Conservation (phyloP, 2,329 filamentous ascomycete genomes). For the Epichloe sp. region DNA sequence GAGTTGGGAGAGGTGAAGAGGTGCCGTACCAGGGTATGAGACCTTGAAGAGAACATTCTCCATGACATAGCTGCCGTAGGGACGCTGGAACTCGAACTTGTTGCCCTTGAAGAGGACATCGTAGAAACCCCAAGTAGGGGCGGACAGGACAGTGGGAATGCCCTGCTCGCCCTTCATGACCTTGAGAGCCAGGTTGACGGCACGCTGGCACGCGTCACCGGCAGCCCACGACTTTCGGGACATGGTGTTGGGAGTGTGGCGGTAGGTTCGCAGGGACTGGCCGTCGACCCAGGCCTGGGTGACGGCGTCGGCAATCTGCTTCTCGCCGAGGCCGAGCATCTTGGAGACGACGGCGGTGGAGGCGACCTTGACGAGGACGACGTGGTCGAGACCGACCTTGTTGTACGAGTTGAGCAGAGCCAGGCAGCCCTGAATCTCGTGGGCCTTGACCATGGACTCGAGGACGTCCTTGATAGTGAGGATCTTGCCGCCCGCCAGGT, state of each 20-base stretch:
- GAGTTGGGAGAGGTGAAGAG: neutral
- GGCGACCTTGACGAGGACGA: conserved; percentile 95
- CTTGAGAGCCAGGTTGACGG: conserved; percentile 82
- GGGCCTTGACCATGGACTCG: conserved; percentile 97
- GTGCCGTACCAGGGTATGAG: conserved; percentile 81
- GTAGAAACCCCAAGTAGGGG: conserved; percentile 95
- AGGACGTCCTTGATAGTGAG: conserved; percentile 83
- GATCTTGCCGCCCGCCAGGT: conserved; percentile 77
- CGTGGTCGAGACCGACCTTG: conserved; percentile 95
- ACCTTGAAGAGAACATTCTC: conserved; percentile 99
- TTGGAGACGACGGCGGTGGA: conserved; percentile 89
- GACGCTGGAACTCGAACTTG: conserved; percentile 89
- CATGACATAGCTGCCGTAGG: conserved; percentile 98
- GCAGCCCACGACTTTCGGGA: conserved; percentile 98
- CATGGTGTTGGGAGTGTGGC: conserved; percentile 98
- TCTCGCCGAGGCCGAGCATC: conserved; percentile 80
- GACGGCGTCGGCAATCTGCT: conserved; percentile 87
- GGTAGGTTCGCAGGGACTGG: conserved; percentile 90
- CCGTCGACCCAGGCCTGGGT: conserved; percentile 97
- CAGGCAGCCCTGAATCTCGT: conserved; percentile 96
- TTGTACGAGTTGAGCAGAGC: conserved; percentile 98
- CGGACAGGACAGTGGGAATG: conserved; percentile 82
- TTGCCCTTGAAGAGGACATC: conserved; percentile 95
- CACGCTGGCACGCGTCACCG: conserved; percentile 92
- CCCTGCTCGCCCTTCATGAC: conserved; percentile 85